phyloP scores from a whole-genome alignment of 257 asterid species.

The Scutellaria barbata region DNA sequence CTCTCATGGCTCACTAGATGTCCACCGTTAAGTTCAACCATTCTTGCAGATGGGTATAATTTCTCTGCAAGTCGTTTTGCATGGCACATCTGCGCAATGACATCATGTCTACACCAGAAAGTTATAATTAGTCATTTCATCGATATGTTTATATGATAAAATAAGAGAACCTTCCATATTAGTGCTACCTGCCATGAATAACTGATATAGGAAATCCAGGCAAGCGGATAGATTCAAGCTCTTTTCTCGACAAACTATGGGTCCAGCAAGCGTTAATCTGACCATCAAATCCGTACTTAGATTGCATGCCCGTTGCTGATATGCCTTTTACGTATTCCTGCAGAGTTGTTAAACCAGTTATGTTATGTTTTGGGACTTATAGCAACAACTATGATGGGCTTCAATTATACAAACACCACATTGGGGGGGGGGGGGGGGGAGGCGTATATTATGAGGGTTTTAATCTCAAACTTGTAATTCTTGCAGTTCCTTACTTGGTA shows the following conservation, averaged over 20 bases:
- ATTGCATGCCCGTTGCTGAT: slow-evolving; percentile 90
- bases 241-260: slow-evolving; percentile 67
- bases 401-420: neutral
- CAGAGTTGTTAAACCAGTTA: slow-evolving; percentile 34
- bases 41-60: slow-evolving; percentile 81
- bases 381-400: neutral
- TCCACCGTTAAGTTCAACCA: slow-evolving; percentile 96
- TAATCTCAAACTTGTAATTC: slow-evolving; percentile 21
- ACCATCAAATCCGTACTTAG: slow-evolving; percentile 87
- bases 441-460: neutral
- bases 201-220: slow-evolving; percentile 84
- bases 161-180: slow-evolving; percentile 1
- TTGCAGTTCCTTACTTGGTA: slow-evolving; percentile 71
- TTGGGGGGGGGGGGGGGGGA: no score
- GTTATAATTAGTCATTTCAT: slow-evolving; percentile 30
- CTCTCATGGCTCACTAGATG: slow-evolving; percentile 97
- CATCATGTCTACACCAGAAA: slow-evolving; percentile 63
- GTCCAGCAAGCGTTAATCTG: slow-evolving; percentile 98
- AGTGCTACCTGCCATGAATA: slow-evolving; percentile 88
- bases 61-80: slow-evolving; percentile 85
- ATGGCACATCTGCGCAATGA: slow-evolving; percentile 92
- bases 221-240: slow-evolving; percentile 67
- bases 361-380: slow-evolving; percentile 1
- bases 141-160: neutral
- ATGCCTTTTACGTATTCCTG: slow-evolving; percentile 94